Base-by-base conservation (phyloP, 2,329 filamentous ascomycete species). In the Neoarthrinium moseri region DNA sequence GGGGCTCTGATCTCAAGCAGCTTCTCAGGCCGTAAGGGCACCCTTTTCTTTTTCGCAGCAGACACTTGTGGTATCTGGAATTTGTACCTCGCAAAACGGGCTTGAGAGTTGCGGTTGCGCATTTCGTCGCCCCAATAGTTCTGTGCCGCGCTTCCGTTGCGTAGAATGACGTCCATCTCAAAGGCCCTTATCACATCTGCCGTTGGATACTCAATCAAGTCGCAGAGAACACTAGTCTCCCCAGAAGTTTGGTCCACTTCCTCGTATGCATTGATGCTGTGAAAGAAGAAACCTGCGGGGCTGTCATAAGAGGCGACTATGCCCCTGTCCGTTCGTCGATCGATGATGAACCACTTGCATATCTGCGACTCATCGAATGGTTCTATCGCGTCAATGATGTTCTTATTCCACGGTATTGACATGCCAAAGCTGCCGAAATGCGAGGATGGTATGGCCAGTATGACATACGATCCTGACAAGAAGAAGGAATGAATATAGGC, bases 401-500 rank as follows among this genome's bases (percentile, higher is more conserved):
- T 91, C 7, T 80, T 68, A 29, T 84, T 69, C 73, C 80, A 87
- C 0, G 84, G 60, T 8, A 90, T 73, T 12, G 74, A 76, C 2
- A 84, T 48, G 0, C 88, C 89, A 8, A 66, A 69, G 54, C 68
- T 71, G 2, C 68, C 74, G 32, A 83, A 73, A 51, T 85, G 81
- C 0, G 84, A 75, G 13, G 81, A 81, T 56, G 87, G 91, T 1
- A 94, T 68, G 58, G 86, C 91, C 4, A 95, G 69, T 0, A 94
- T 68, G 2, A 91, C 80, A 56, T 85, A 87, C 55, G 83, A 80
- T 13, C 80, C 68, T 0, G 87, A 86, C 21, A 95, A 65, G 56
- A 90, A 89, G 56, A 92, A 77, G 7, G 88, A 92, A 67, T 95
- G 90, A n/a, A 95, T 80, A 56, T 94, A 95, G 0, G 87, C 84